Conservation (phyloP, 2,329 filamentous ascomycete species). For the Aspergillus floridensis region DNA sequence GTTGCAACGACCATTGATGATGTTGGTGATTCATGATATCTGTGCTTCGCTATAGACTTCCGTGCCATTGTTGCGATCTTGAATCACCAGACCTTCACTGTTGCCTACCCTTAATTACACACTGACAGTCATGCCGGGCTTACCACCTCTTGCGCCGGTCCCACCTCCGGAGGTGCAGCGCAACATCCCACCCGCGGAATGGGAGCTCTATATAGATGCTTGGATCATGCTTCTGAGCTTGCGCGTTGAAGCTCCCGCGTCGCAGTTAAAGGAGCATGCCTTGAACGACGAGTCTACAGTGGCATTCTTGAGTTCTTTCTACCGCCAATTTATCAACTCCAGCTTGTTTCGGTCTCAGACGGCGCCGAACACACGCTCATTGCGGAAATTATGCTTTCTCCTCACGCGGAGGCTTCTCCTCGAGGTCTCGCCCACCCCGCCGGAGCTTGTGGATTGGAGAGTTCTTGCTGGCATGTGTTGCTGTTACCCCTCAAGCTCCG, state of each 20-base stretch:
- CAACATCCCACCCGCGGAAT: slow-evolving; percentile 67
- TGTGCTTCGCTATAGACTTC: not conserved
- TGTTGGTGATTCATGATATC: slow-evolving; percentile 1
- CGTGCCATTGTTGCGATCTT: not conserved
- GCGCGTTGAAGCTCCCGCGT: slow-evolving; percentile 59
- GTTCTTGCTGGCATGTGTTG: slow-evolving; percentile 68
- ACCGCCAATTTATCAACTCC: slow-evolving; percentile 52
- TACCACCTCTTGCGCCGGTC: slow-evolving; percentile 75
- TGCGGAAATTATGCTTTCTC: slow-evolving; percentile 65
- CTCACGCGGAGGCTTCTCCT: slow-evolving; percentile 60
- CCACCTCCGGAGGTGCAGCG: slow-evolving; percentile 67
- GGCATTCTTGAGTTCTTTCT: slow-evolving; percentile 66
- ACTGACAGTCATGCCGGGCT: slow-evolving; percentile 45
- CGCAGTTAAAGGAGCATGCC: slow-evolving; percentile 54
- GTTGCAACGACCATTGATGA: not conserved
- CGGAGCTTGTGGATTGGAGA: slow-evolving; percentile 59
- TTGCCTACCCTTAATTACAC: not conserved
- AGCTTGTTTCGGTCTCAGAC: slow-evolving; percentile 31
- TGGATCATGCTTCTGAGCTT: slow-evolving; percentile 69
- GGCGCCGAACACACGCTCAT: slow-evolving; percentile 41
- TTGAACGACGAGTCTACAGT: slow-evolving; percentile 58
- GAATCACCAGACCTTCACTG: not conserved
- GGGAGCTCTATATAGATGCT: slow-evolving; percentile 72
- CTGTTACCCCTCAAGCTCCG: slow-evolving; percentile 63
- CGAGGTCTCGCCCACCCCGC: slow-evolving; percentile 43